Conservation (phyloP, 768 basidiomycete genomes). For the Zangia roseola region DNA sequence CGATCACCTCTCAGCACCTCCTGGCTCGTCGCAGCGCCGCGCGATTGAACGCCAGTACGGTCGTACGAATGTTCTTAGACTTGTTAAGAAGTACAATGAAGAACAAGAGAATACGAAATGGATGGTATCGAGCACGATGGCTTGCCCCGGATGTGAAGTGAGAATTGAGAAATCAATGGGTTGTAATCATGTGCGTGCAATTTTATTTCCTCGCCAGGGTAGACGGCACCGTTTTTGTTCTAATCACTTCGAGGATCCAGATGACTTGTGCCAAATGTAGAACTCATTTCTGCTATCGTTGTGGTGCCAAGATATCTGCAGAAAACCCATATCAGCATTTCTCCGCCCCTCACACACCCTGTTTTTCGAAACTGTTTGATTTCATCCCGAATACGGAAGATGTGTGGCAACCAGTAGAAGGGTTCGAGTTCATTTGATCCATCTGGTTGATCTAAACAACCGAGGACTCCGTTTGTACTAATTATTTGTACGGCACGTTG, state of each 20-base stretch:
- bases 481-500: too few species aligned
- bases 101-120: conserved; percentile 73
- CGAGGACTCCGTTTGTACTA: too few species aligned
- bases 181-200: conserved; percentile 79
- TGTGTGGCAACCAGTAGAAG: conserved; percentile 50
- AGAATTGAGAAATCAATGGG: conserved; percentile 75
- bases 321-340: conserved; percentile 69
- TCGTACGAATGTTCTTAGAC: conserved; percentile 51
- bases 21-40: conserved; percentile 48
- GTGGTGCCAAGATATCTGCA: conserved; percentile 52
- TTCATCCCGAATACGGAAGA: conserved; percentile 34
- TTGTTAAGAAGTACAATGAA: conserved; percentile 66
- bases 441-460: neutral
- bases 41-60: conserved; percentile 67
- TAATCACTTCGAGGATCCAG: conserved; percentile 33
- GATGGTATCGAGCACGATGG: conserved; percentile 66
- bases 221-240: neutral
- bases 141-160: conserved; percentile 71
- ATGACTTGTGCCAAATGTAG: conserved; percentile 78
- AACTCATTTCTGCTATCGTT: conserved; percentile 82
- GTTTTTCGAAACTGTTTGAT: conserved; percentile 72
- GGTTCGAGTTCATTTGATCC: conserved; percentile 29
- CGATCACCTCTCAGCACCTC: conserved; percentile 61
- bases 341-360: conserved; percentile 47
- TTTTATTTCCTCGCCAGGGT: neutral